A percentile compares a stretch with the other conserved stretches of the same genome.
Evolutionary conservation across 768 basidiomycete genomes (phyloP).

Genomic region (Boletus barrowsii): DNA sequence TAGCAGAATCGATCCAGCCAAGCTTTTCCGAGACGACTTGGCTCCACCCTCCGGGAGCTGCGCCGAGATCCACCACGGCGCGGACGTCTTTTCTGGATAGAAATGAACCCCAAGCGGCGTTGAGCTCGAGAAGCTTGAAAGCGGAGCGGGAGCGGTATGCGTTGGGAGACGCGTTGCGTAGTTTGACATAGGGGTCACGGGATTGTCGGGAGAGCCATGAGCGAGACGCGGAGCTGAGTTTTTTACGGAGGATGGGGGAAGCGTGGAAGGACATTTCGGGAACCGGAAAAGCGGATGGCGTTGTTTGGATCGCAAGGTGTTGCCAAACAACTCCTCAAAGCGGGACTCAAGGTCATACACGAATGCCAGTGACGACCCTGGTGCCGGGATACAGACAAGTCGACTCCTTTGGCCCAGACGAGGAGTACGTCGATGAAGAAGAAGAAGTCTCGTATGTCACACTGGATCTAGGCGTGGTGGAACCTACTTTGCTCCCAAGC

Average conservation of each 20-base stretch:
- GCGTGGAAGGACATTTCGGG: conserved; percentile 36
- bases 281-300: neutral
- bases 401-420: conserved; percentile 62
- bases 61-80: conserved; percentile 82
- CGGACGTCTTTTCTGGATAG: conserved; percentile 49
- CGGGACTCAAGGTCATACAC: neutral
- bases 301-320: conserved; percentile 28
- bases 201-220: conserved; percentile 70
- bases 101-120: conserved; percentile 53
- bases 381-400: conserved; percentile 66
- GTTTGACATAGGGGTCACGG: conserved; percentile 68
- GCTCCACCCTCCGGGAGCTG: conserved; percentile 93
- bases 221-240: conserved; percentile 42
- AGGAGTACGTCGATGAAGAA: conserved; percentile 57
- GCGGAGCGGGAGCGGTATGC: conserved; percentile 83
- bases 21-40: conserved; percentile 72
- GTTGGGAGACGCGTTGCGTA: conserved; percentile 41
- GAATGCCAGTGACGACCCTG: conserved; percentile 30
- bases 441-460: conserved; percentile 65
- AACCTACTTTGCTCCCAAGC: conserved; percentile 73
- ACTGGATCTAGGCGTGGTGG: conserved; percentile 66
- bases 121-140: conserved; percentile 86
- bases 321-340: conserved; percentile 20
- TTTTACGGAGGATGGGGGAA: conserved; percentile 27
- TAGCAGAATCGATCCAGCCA: conserved; percentile 40